Percentiles rank a stretch among this genome's conserved stretches.
Conservation (phyloP, 2,329 filamentous ascomycete species). For the Mycosphaerella arachidis region DNA sequence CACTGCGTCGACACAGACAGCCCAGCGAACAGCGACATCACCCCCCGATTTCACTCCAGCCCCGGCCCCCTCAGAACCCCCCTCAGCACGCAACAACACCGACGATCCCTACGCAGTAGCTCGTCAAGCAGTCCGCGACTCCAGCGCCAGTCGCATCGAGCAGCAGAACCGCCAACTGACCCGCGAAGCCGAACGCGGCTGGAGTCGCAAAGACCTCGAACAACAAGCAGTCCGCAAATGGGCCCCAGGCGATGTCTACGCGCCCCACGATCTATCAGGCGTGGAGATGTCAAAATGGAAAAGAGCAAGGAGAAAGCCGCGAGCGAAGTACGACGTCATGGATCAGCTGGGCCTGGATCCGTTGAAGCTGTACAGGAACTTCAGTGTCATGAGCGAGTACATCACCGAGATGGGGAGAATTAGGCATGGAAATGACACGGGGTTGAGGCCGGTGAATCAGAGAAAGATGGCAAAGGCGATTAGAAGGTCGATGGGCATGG, state of each 20-base stretch:
- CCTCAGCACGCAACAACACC: background rate
- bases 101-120: background rate
- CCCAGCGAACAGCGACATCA: background rate
- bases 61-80: background rate
- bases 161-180: slow-evolving; percentile 10
- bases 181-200: slow-evolving; percentile 25
- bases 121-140: slow-evolving; percentile 1
- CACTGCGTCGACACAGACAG: background rate
- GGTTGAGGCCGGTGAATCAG: slow-evolving; percentile 83
- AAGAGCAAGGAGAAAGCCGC: slow-evolving; percentile 49
- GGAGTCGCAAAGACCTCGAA: slow-evolving; percentile 47
- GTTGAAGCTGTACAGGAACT: slow-evolving; percentile 89
- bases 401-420: slow-evolving; percentile 83
- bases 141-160: slow-evolving; percentile 2
- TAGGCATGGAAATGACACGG: slow-evolving; percentile 68
- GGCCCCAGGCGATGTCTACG: slow-evolving; percentile 77
- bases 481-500: slow-evolving; percentile 79
- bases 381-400: slow-evolving; percentile 84
- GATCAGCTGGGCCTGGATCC: slow-evolving; percentile 78
- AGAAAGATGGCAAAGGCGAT: slow-evolving; percentile 90
- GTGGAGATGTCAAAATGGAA: slow-evolving; percentile 80
- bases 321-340: slow-evolving; percentile 59
- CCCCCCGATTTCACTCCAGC: background rate
- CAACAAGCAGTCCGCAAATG: slow-evolving; percentile 66
- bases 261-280: slow-evolving; percentile 78